Evolutionary conservation across 2,329 filamentous ascomycete genomes (phyloP), one percentile per base, ranked within the genome.

Genomic region (Scytalidium sp.): DNA sequence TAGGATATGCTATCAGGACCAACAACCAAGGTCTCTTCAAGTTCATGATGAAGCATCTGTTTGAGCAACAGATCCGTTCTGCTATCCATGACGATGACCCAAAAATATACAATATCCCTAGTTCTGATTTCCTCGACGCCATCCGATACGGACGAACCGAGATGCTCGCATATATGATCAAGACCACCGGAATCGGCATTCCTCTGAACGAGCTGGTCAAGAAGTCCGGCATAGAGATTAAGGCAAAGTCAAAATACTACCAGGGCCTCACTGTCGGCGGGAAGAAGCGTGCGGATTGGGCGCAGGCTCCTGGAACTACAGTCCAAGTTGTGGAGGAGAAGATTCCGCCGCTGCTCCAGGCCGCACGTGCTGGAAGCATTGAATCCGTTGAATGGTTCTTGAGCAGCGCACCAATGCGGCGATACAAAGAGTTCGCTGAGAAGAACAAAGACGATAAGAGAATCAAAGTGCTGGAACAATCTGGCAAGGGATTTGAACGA

Each of bases 191-290:
- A 1, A 81, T 81, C 3, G 87, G 87, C 1, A 78, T 93, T 51
- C 85, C 87, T 0, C 69, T 92, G 0, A 79, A 87, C 43, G 71
- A 80, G 17, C 68, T 94, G 5, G 78, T 88, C 41, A 79, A 84
- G 66, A 79, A 79, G 50, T 85, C 76, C 49, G 87, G 87, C 2
- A 67, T 86, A 1, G 76, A 85, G 58, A 65, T 84, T 44, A 74
- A 80, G 47, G 72, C 80, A 55, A 88, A 85, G 64, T 81, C 88
- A 1, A 78, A 78, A 17, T 88, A 81, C 64, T 95, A 95, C 62
- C 86, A 88, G 65, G 90, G 90, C 0, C 67, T 93, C 23, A 85
- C 82, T 1, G 85, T 95, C 1, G 84, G 87, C 55, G 88, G 89
- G 2, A 83, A 82, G 65, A 92, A 92, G 67, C 74, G 82, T 44